These are phyloP conservation scores for Naganishia antarctica DNA, from an alignment of 768 basidiomycete genomes.

Conservation along the genomic window DNA sequence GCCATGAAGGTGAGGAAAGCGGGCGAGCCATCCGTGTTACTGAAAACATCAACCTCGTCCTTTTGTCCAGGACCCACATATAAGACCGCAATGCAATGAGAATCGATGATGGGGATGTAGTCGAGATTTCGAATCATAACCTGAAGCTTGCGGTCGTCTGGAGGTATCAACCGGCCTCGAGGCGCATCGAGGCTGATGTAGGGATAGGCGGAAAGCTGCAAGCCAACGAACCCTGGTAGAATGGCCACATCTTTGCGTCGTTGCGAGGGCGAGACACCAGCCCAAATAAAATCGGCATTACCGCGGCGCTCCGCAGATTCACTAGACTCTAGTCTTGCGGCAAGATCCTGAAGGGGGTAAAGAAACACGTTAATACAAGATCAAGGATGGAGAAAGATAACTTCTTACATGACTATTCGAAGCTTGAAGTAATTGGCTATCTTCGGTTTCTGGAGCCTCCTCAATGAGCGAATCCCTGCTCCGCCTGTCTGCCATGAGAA, in stretches of 20 bases:
- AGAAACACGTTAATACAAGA: neutral
- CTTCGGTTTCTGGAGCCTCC: neutral
- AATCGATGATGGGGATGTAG: constrained; percentile 87
- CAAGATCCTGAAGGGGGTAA: neutral
- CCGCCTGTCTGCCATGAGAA: constrained; percentile 64
- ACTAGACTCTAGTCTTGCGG: neutral
- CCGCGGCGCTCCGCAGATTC: neutral
- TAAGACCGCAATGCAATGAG: constrained; percentile 91
- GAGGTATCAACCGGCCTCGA: constrained; percentile 52
- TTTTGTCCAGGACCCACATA: constrained; percentile 91
- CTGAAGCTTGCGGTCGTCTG: constrained; percentile 45
- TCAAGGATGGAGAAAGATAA: too few species aligned
- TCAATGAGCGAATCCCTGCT: neutral
- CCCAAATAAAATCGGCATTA: constrained; percentile 65
- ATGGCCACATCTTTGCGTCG: constrained; percentile 76
- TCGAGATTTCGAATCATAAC: constrained; percentile 65
- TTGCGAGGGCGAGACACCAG: constrained; percentile 76
- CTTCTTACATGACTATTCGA: constrained; percentile 5
- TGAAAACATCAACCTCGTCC: constrained; percentile 75
- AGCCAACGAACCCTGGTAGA: constrained; percentile 76
- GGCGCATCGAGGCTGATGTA: constrained; percentile 53
- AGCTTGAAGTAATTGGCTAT: neutral
- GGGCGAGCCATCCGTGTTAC: constrained; percentile 86
- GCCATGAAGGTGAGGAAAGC: constrained; percentile 90
- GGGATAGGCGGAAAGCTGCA: constrained; percentile 78